phyloP scores from a whole-genome alignment of 148 eudicot genomes.

The Chenopodium berlandieri region DNA sequence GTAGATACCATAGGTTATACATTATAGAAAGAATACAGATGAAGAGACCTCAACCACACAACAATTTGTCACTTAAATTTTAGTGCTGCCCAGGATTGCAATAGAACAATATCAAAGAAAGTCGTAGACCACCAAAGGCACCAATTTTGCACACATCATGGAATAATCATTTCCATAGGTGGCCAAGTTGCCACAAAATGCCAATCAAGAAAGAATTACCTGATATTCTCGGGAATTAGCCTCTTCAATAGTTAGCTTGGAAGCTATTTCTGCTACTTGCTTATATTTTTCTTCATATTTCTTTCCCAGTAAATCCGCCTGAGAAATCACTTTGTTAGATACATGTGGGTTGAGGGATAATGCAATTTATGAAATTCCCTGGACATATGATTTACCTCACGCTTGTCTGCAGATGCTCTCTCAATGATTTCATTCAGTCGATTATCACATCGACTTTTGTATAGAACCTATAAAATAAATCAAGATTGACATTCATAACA shows the following conservation, averaged over 20 bases:
- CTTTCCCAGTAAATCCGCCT: constrained; percentile 87
- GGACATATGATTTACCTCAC: constrained; percentile 55
- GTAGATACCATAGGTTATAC: background rate
- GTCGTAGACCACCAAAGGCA: background rate
- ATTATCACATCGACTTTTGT: constrained; percentile 96
- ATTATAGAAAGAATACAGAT: background rate
- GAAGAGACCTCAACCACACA: background rate
- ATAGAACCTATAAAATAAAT: constrained; percentile 57
- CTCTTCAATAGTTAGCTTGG: constrained; percentile 91
- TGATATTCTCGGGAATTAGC: constrained; percentile 94
- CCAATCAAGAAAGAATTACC: constrained; percentile 37
- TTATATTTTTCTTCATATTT: constrained; percentile 96
- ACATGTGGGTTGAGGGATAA: background rate
- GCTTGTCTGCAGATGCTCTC: constrained; percentile 91
- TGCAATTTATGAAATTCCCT: background rate
- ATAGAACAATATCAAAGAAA: background rate
- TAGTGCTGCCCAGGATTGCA: background rate
- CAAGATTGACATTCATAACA: constrained; percentile 11
- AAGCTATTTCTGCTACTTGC: constrained; percentile 88
- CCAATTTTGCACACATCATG: background rate
- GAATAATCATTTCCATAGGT: background rate
- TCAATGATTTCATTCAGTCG: constrained; percentile 97
- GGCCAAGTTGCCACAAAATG: background rate
- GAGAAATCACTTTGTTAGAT: constrained; percentile 27
- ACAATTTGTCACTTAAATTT: background rate